A percentile compares a stretch with the other conserved stretches of the same genome.
Conservation (phyloP, 2,329 filamentous ascomycete species). For the Xenoacremonium recifei region DNA sequence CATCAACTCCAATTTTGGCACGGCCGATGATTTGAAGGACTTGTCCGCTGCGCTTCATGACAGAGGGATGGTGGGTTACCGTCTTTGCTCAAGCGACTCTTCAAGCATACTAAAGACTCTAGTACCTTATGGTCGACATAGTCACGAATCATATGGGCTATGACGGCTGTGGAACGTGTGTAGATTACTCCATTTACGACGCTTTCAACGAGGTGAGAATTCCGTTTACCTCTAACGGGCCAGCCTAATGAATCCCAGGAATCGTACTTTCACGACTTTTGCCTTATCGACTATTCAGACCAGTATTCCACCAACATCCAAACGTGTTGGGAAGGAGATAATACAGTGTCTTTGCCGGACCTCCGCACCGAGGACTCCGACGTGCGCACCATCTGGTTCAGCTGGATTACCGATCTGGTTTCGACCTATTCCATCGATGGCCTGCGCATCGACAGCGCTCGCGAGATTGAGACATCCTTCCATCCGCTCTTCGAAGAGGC, state of each 20-base stretch:
- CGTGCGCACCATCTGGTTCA: slow-evolving; percentile 50
- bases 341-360: slow-evolving; percentile 50
- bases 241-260: too few species aligned
- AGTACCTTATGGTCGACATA: slow-evolving; percentile 16
- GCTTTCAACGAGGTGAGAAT: slow-evolving; percentile 8
- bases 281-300: slow-evolving; percentile 13
- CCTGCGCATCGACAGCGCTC: slow-evolving; percentile 60
- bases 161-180: slow-evolving; percentile 11
- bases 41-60: slow-evolving; percentile 13
- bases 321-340: slow-evolving; percentile 15
- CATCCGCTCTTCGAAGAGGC: slow-evolving; percentile 53
- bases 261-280: slow-evolving; percentile 15
- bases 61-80: slow-evolving; percentile 13
- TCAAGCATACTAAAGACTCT: too few species aligned
- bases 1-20: slow-evolving; percentile 13
- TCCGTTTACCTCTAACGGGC: background rate
- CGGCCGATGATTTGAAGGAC: slow-evolving; percentile 11
- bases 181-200: slow-evolving; percentile 12
- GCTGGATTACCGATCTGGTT: slow-evolving; percentile 60
- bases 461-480: slow-evolving; percentile 59
- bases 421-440: slow-evolving; percentile 62
- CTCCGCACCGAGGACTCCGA: slow-evolving; percentile 52
- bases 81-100: too few species aligned
- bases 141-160: slow-evolving; percentile 17
- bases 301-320: slow-evolving; percentile 11